phyloP scores from a whole-genome alignment of 2,329 filamentous ascomycete species.

The Sclerotinia spermophila region DNA sequence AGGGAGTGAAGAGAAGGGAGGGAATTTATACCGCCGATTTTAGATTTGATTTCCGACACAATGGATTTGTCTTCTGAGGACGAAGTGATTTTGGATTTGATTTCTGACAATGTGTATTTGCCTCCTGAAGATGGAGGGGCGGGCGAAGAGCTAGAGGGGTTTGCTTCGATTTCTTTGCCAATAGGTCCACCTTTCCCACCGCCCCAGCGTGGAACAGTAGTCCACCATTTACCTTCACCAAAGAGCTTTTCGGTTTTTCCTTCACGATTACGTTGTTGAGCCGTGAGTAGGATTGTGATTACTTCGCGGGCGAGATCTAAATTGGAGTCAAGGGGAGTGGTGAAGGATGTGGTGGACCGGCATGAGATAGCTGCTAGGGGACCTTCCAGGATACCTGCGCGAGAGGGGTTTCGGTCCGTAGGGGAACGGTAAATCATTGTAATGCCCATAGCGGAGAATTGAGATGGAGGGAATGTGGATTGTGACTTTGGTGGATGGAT shows the following conservation, averaged over 20 bases:
- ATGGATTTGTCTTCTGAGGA: not conserved
- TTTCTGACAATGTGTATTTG: not conserved
- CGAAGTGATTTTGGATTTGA: not conserved
- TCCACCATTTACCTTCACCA: conserved; percentile 60
- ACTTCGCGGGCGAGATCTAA: conserved; percentile 61
- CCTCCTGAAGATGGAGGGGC: not conserved
- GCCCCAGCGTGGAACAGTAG: conserved; percentile 57
- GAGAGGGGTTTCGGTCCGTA: conserved; percentile 55
- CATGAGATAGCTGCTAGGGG: conserved; percentile 59
- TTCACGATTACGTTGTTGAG: conserved; percentile 60
- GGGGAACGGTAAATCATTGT: conserved; percentile 60
- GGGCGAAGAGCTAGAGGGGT: conserved; percentile 1
- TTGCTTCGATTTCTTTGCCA: conserved; percentile 47
- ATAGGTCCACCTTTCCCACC: conserved; percentile 60
- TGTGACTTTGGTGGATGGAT: conserved; percentile 40
- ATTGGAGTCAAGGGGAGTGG: conserved; percentile 53
- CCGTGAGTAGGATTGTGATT: conserved; percentile 57
- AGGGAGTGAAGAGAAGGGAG: not conserved
- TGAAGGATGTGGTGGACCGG: conserved; percentile 53
- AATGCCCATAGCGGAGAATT: conserved; percentile 53
- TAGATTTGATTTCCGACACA: conserved; percentile 21
- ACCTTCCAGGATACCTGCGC: conserved; percentile 57
- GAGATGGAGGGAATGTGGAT: conserved; percentile 39
- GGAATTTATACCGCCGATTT: conserved; percentile 26
- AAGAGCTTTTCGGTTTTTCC: conserved; percentile 53